Base-by-base conservation (phyloP, 1,284 basidiomycete species). In the Stygiomarasmius scandens region DNA sequence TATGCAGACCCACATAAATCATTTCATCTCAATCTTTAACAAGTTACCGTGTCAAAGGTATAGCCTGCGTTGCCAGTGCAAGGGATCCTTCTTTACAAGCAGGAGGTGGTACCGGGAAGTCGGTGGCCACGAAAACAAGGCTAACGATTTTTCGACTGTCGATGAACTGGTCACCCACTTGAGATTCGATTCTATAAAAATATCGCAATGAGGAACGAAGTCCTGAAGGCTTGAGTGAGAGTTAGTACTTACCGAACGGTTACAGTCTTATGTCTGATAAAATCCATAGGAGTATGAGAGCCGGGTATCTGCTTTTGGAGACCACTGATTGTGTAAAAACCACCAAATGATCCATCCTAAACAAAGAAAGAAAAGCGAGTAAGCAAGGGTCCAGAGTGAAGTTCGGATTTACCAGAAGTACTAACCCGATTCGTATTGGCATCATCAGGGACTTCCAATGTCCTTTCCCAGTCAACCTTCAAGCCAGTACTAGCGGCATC, bases 111-210 rank as follows among this genome's bases (percentile, higher is more conserved):
- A 71, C 71, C 44, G 67, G 64, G 16, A 70, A 58, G 62, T 85
- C 81, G 29, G 71, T 74, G 38, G 80, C 83, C 12, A 80, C 77
- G 54, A 83, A 79, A 32, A 71, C 72, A 25, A 85, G 67, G 54
- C 73, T 72, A 23, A 80, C 77, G 56, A 85, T 83, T 55, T 70
- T 76, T 38, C 82, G 73, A 66, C 76, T 81, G 68, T 84, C 81
- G 32, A 72, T 47, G 14, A 55, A 58, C 19, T 62, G 63, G 41
- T 78, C 70, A 6, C 69, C 47, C 16, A 73, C 75, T 61, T 76
- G 73, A 2, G 81, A 80, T 63, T 79, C 76, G 58, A 83, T 83
- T 54, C 82, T 83, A 58, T 19, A 32, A 32, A 32, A 6, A 32
- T n/a, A n/a, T n/a, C n/a, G n/a, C n/a, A n/a, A n/a, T n/a, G n/a